Evolutionary conservation across 306 rosid genomes (phyloP), one percentile per base, ranked within the genome.

Genomic region (Alnus rubra): DNA sequence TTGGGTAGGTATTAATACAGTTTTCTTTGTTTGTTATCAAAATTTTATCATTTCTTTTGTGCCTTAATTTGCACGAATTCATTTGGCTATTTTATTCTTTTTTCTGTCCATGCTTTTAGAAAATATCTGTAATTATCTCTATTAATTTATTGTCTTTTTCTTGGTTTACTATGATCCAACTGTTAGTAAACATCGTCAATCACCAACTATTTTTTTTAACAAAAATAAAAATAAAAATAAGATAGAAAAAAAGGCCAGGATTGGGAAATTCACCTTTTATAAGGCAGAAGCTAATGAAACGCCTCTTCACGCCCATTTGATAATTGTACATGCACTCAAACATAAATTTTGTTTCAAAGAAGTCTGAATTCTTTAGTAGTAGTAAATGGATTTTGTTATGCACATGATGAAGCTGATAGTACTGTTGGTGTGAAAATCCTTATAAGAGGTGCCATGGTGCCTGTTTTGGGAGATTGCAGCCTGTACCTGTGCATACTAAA

Each of bases 1-100:
- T 88, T 76, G 99, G 99, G 99, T 93, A 85, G 79, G 96, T 84
- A 52, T 78, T 84, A 72, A 23, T 69, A 76, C 72, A 70, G 37
- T 55, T 80, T 80, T 64, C 73, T 74, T 39, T 15, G 74, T 18
- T 67, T 81, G 14, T 49, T 58, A 49, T 68, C 33, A 39, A 30
- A 50, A 47, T 50, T 63, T 47, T 28, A 35, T 68, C 51, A 9
- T 44, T 68, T 39, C 31, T 68, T 9, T 39, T 68, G 72, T 68
- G 72, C 33, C 3, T 42, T 19, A 8, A 45, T 60, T 59, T 48
- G 50, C 78, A 56, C 58, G 73, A 10, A 64, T 53, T 78, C 13
- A 12, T 76, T 64, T 51, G 12, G 72, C 15, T 28, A 31, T 39
- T 35, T 62, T 18, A 18, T 30, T 49, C 28, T 62, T 18, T 15